Evolutionary conservation across 208 protist genomes (phyloP), one percentile per base, ranked within the genome.

Genomic region (Novymonas esmeraldas): DNA sequence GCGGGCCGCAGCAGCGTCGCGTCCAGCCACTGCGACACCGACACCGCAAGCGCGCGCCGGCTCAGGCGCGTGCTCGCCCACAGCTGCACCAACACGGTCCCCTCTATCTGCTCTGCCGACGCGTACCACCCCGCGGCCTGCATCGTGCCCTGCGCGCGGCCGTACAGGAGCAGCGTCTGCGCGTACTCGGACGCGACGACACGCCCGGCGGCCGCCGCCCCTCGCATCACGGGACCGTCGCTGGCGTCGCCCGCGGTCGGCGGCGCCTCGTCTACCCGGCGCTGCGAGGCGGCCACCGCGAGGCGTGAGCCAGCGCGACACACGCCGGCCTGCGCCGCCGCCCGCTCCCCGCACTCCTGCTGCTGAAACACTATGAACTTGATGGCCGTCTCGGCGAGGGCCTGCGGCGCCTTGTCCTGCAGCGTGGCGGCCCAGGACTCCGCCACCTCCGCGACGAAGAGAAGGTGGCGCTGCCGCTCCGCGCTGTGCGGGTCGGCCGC

Each of bases 301-400:
- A 87, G 58, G 6, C 58, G 69, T 3, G 80, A 78, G 28, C 81
- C 81, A 3, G 66, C 46, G 38, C 69, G 66, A 29, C 62, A 63
- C 41, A 57, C 67, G 18, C 52, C 64, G 1, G 49, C 64, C 52
- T 24, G 64, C 46, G 62, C 54, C 50, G 55, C 74, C 11, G 46
- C 63, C 20, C 58, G 31, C 51, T 77, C 70, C 10, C 73, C 70
- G 10, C 50, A 76, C 61, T 79, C 70, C 49, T 75, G 65, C 56
- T 78, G 58, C 62, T 82, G 71, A 22, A 82, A 61, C n/a, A 90
- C 70, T 51, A 93, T 78, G 72, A 89, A 95, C 33, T 77, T 64
- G 16, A 79, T 77, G 11, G 90, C 84, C 3, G 81, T 64, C 16
- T 87, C 73, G 59, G 85, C 77, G 58, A 95, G 77, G 39, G 71